A percentile compares a stretch with the other conserved stretches of the same genome.
Evolutionary conservation across 257 asterid genomes (phyloP).

Genomic region (Rehmannia glutinosa): DNA sequence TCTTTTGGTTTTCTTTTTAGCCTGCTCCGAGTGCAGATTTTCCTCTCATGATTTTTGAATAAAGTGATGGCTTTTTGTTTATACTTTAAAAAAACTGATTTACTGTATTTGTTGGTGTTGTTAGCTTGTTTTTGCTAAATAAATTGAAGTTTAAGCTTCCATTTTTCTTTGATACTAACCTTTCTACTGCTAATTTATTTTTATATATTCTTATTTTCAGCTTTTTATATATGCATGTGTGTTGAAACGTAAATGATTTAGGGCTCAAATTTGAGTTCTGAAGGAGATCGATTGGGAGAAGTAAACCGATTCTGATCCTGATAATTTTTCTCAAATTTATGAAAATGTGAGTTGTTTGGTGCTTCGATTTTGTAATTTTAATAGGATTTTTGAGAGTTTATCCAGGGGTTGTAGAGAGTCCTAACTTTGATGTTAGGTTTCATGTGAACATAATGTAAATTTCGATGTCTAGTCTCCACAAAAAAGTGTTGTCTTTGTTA

Average conservation of each 20-base stretch:
- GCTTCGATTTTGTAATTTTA: constrained; percentile 2
- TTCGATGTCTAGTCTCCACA: constrained; percentile 13
- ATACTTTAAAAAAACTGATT: constrained; percentile 12
- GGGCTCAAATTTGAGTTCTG: constrained; percentile 10
- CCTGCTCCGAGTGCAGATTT: constrained; percentile 33
- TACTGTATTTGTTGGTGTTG: constrained; percentile 16
- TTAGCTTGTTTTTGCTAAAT: constrained; percentile 15
- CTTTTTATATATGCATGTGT: neutral
- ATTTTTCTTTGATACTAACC: constrained; percentile 14
- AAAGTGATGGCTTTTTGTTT: constrained; percentile 23
- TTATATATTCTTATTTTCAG: neutral
- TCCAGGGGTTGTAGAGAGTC: constrained; percentile 13
- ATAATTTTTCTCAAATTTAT: neutral
- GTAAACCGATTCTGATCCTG: neutral
- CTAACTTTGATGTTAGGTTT: too few relatives aligned
- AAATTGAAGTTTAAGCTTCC: constrained; percentile 21
- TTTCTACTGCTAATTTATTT: constrained; percentile 1
- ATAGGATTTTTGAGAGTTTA: constrained; percentile 16
- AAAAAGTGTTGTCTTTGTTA: constrained; percentile 28
- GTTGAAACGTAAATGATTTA: neutral
- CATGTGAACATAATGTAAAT: constrained; percentile 24
- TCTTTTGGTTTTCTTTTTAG: constrained; percentile 22
- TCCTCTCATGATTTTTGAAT: constrained; percentile 31
- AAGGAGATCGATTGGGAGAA: constrained; percentile 4
- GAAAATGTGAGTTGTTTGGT: neutral